Evolutionary conservation across 352 stramenopile genomes (phyloP), one percentile per base, ranked within the genome.

Genomic region (Pythium chondricola): DNA sequence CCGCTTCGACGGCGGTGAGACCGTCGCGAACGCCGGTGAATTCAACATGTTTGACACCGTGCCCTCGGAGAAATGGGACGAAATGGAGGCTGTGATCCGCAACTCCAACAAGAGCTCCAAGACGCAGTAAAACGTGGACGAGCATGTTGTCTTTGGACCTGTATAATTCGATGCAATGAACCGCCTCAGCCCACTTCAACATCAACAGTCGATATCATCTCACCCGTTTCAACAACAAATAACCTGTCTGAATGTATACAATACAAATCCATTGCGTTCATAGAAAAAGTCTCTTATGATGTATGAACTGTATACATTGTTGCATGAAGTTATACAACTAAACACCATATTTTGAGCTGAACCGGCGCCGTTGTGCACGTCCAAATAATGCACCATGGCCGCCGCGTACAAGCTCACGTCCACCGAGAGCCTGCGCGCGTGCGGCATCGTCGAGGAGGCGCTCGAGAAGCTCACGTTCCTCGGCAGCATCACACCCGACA

Each of bases 381-480:
- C n/a, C n/a, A n/a, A n/a, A n/a, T n/a, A n/a, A n/a, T n/a, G n/a
- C n/a, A n/a, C 31, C 0, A 61, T 43, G 48, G 48, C 30, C 33
- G 68, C 70, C 57, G 47, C 65, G 35, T 76, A 73, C 67, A 87
- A 87, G 48, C 61, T 93, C 33, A 81, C 65, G 39, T 52, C 76
- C 4, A 83, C 64, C 10, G 80, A 93, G 66, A 74, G 68, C 9
- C 65, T 88, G 5, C 70, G 83, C 17, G 83, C 79, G 17, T 85
- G 77, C 38, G 81, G 83, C 18, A 71, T 95, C 43, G 48, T 97
- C 31, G 86, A 97, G 55, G 89, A 97, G 47, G 83, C 85, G 2
- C 58, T 95, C 14, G 87, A 97, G 67, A 96, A 97, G 65, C 71
- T 97, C 40, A 75, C 53, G 33, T 97, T 97, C 55, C 65, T 97